Conservation (phyloP, 140 eudicot species). For the Senecio squalidus region DNA sequence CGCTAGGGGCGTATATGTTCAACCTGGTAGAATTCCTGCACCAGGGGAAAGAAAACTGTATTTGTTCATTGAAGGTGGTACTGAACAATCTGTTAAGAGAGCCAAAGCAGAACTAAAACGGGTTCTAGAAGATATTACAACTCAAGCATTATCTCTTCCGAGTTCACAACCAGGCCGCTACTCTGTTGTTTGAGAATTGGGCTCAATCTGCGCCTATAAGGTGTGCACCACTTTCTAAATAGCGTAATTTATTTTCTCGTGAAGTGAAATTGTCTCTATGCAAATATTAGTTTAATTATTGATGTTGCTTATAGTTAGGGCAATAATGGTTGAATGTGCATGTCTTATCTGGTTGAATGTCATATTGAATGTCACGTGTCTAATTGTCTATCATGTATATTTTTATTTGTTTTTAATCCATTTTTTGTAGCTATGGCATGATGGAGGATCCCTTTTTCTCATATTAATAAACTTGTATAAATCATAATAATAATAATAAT, state of each 20-base stretch:
- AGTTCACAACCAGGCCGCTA: constrained; percentile 6
- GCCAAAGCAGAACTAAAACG: constrained; percentile 81
- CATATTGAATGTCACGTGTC: constrained; percentile 11
- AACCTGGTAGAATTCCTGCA: too few relatives aligned
- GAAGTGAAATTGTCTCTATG: too few relatives aligned
- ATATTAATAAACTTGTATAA: too few relatives aligned
- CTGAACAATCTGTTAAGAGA: constrained; percentile 85
- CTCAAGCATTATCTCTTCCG: constrained; percentile 39
- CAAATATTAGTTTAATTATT: too few relatives aligned
- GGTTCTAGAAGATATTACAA: constrained; percentile 73
- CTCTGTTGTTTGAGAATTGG: not conserved
- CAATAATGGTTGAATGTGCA: constrained; percentile 2
- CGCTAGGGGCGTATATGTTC: constrained; percentile 65
- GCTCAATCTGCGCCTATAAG: not conserved
- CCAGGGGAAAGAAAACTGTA: constrained; percentile 78
- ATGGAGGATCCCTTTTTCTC: too few relatives aligned
- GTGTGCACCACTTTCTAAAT: not conserved
- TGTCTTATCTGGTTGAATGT: constrained; percentile 16
- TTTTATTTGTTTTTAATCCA: too few relatives aligned
- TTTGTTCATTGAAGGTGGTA: constrained; percentile 74
- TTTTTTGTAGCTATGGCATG: too few relatives aligned
- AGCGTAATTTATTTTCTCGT: not conserved
- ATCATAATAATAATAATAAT: too few relatives aligned
- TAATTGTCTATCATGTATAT: constrained; percentile 8
- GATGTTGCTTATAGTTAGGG: too few relatives aligned